phyloP scores from a whole-genome alignment of 345 rosid genomes.

The Acer campestre region DNA sequence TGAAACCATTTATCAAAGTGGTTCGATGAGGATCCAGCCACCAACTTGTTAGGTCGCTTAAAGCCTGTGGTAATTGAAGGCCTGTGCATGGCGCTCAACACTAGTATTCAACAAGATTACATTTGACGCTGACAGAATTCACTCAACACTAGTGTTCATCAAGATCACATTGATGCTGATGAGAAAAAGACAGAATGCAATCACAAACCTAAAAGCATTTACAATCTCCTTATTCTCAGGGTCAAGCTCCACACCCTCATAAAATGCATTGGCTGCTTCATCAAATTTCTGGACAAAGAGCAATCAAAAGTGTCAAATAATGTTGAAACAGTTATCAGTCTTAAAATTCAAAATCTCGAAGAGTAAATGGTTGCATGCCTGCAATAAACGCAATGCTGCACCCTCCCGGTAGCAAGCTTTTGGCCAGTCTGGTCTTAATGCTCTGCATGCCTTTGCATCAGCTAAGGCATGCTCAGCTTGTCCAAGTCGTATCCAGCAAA shows the following conservation, averaged over 20 bases:
- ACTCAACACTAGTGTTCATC: too few species aligned
- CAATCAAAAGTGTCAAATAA: conserved; percentile 10
- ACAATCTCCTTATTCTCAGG: conserved; percentile 75
- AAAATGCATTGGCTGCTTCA: conserved; percentile 85
- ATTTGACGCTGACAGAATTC: background rate
- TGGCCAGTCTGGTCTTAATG: conserved; percentile 75
- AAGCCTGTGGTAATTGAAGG: background rate
- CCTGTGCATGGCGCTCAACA: background rate
- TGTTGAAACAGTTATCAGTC: background rate
- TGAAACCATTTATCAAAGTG: background rate
- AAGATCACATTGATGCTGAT: too few species aligned
- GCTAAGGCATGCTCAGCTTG: conserved; percentile 79
- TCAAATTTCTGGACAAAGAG: conserved; percentile 60
- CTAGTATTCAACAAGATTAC: too few species aligned
- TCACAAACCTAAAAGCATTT: conserved; percentile 70
- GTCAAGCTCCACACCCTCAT: conserved; percentile 77
- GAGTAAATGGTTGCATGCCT: conserved; percentile 39
- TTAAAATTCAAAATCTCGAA: background rate
- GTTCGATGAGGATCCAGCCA: conserved; percentile 1
- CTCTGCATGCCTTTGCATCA: conserved; percentile 79
- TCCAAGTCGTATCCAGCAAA: conserved; percentile 76
- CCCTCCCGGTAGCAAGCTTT: conserved; percentile 96
- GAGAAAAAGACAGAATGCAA: background rate
- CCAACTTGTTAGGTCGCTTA: conserved; percentile 10
- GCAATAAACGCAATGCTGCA: conserved; percentile 74